Percentiles rank a stretch among this genome's conserved stretches.
Evolutionary conservation across 2,329 filamentous ascomycete species (phyloP).

Genomic region (Fusarium transvaalense): DNA sequence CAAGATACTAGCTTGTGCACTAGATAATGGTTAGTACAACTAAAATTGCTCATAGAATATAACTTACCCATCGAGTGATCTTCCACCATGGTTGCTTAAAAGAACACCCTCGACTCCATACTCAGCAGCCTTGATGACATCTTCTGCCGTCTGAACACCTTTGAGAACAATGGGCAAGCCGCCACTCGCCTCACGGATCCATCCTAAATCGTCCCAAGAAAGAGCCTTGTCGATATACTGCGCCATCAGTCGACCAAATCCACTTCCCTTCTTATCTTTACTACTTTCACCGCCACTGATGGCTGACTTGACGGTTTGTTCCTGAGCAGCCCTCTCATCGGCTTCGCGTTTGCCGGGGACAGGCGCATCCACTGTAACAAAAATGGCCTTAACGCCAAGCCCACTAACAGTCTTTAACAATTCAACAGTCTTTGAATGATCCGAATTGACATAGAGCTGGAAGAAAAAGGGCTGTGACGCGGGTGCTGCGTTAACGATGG

Average conservation of each 20-base stretch:
- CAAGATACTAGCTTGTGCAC: slow-evolving; percentile 60
- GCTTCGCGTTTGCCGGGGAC: slow-evolving; percentile 68
- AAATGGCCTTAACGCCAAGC: slow-evolving; percentile 62
- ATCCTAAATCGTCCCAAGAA: slow-evolving; percentile 65
- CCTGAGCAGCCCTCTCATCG: slow-evolving; percentile 65
- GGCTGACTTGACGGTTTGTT: slow-evolving; percentile 56
- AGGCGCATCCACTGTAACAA: slow-evolving; percentile 68
- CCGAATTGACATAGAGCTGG: slow-evolving; percentile 67
- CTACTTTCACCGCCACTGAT: slow-evolving; percentile 57
- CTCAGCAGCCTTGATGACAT: slow-evolving; percentile 63
- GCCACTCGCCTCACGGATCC: slow-evolving; percentile 61
- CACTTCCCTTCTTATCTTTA: slow-evolving; percentile 67
- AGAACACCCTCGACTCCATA: slow-evolving; percentile 66
- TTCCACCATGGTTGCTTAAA: slow-evolving; percentile 69
- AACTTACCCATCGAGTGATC: slow-evolving; percentile 63
- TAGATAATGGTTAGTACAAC: background rate
- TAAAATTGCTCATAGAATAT: accelerated
- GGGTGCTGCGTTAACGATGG: slow-evolving; percentile 40
- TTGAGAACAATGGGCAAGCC: slow-evolving; percentile 67
- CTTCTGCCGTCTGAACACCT: slow-evolving; percentile 67
- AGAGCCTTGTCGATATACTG: slow-evolving; percentile 65
- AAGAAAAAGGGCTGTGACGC: slow-evolving; percentile 44
- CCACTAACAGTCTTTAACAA: slow-evolving; percentile 55
- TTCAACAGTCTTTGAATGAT: slow-evolving; percentile 61
- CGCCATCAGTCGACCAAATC: slow-evolving; percentile 65